Percentiles rank a stretch among this genome's conserved stretches.
phyloP scores from a whole-genome alignment of 1,284 basidiomycete genomes.

The Pisolithus thermaeus region DNA sequence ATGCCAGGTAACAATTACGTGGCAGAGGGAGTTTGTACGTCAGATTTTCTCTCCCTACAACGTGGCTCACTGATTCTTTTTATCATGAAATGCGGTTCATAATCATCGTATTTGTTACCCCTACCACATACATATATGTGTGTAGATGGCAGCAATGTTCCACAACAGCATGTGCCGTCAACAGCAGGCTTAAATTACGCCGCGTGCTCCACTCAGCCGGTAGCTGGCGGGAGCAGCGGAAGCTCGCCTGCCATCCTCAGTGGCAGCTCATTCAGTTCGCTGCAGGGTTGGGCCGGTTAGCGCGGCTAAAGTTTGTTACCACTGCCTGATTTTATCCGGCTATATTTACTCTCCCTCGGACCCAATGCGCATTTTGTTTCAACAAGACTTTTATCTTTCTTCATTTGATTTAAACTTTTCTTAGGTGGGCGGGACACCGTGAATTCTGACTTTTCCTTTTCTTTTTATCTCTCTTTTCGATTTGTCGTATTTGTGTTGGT shows the following conservation, averaged over 20 bases:
- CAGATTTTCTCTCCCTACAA: constrained; percentile 9
- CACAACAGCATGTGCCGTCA: constrained; percentile 7
- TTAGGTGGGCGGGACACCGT: constrained; percentile 1
- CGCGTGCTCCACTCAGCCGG: constrained; percentile 1
- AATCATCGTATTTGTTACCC: not conserved
- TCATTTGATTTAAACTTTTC: not conserved
- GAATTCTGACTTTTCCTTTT: not conserved
- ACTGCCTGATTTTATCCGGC: not conserved
- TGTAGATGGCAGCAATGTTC: not conserved
- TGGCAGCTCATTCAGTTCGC: constrained; percentile 22
- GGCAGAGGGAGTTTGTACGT: constrained; percentile 23
- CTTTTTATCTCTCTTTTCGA: too few species aligned
- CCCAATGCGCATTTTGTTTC: not conserved
- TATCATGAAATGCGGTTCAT: not conserved
- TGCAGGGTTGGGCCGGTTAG: constrained; percentile 28
- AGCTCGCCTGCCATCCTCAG: constrained; percentile 13
- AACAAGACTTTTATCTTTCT: not conserved
- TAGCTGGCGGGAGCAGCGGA: constrained; percentile 5
- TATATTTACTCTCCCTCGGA: not conserved
- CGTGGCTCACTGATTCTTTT: constrained; percentile 6
- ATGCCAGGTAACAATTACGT: constrained; percentile 19
- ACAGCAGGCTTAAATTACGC: constrained; percentile 4
- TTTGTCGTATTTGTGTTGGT: not conserved
- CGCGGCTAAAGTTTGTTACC: constrained; percentile 4
- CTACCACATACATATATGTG: too few species aligned